Base-by-base conservation (phyloP, 805 yeast species). In the Saccharomycopsis amapae region DNA sequence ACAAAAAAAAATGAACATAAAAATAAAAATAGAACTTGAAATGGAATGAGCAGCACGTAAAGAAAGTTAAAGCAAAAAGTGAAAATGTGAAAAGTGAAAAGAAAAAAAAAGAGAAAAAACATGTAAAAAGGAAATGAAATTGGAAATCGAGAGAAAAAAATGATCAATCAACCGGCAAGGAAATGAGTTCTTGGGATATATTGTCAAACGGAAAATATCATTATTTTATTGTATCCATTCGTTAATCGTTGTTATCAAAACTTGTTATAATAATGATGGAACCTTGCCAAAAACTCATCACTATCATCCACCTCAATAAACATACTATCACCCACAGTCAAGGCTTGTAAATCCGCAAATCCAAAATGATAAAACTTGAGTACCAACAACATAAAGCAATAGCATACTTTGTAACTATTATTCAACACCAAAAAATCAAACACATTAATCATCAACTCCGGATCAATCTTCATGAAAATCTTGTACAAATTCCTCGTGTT, bases 301-400 rank as follows among this genome's bases (percentile, higher is more conserved):
- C 45, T 40, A 24, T 48, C 45, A 28, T 44, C 49, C 19, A 48
- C 36, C 22, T 42, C 44, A 13, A 50, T 42, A 22, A 47, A 35
- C 51, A 47, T 50, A 15, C 37, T 44, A 25, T 44, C 43, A 24
- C 42, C 41, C 30, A 33, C 33, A 6, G 41, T 30, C 42, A 50
- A 42, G 13, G 44, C 45, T 26, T 44, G 20, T 42, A 50, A 38
- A 32, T 50, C 51, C 12, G 32, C 24, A 42, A 51, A 51, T 6
- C 54, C 54, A 48, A 45, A 51, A 45, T 51, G 54, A 26, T 51
- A 45, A 36, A 45, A 48, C 25, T 51, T 51, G 23, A 51, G 42
- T 18, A 51, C 41, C 17, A 51, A 19, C 28, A 51, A 44, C 4
- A 42, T 25, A 4, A 48, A 40, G 33, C 52, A 48, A 34, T 51